Conservation (phyloP, 2,329 filamentous ascomycete genomes). For the Calycina herbarum region DNA sequence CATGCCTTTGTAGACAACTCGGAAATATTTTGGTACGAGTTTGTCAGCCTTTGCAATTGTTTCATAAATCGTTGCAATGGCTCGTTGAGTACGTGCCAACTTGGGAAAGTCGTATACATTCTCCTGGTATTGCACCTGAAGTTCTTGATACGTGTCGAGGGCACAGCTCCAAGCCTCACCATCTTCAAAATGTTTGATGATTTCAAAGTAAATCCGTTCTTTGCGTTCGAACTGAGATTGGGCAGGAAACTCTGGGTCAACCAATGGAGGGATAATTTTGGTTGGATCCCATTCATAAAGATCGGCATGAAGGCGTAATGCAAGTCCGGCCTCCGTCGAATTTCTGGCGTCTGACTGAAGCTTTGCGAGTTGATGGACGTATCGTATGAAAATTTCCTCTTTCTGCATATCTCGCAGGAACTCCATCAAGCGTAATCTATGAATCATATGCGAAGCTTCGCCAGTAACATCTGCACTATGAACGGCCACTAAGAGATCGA, state of each 20-base stretch:
- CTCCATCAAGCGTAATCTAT: constrained; percentile 89
- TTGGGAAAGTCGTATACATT: constrained; percentile 91
- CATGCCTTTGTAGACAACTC: constrained; percentile 83
- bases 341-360: constrained; percentile 76
- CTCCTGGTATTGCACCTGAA: constrained; percentile 86
- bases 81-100: constrained; percentile 81
- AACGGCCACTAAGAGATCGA: constrained; percentile 87
- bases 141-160: constrained; percentile 82
- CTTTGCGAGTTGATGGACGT: constrained; percentile 86
- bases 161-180: constrained; percentile 93
- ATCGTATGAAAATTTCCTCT: constrained; percentile 93
- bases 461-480: constrained; percentile 73
- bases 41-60: constrained; percentile 80
- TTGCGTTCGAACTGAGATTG: constrained; percentile 92
- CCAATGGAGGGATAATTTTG: constrained; percentile 62
- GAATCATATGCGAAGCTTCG: constrained; percentile 81
- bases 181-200: constrained; percentile 93
- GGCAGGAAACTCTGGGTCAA: constrained; percentile 74
- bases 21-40: constrained; percentile 82
- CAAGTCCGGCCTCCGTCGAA: constrained; percentile 83
- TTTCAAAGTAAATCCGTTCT: constrained; percentile 87
- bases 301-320: constrained; percentile 86
- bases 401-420: constrained; percentile 96
- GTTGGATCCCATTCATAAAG: constrained; percentile 87
- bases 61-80: constrained; percentile 92